Conservation (phyloP, 805 yeast genomes). For the Candida nitratophila region DNA sequence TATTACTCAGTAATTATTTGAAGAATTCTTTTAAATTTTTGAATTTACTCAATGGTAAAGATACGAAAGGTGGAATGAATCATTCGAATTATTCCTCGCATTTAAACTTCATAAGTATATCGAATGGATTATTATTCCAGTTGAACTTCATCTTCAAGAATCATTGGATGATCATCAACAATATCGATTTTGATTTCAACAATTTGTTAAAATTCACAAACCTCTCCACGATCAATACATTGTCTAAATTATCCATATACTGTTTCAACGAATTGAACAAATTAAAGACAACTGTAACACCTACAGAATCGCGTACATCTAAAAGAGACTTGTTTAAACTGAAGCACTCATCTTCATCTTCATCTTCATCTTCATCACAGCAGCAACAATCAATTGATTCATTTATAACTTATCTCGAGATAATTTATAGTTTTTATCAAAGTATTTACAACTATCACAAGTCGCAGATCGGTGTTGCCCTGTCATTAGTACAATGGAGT, state of each 20-base stretch:
- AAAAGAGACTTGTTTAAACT: too few species aligned
- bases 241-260: neutral
- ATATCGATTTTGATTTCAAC: conserved; percentile 1
- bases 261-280: neutral
- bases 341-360: too few species aligned
- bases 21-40: conserved; percentile 14
- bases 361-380: too few species aligned
- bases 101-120: conserved; percentile 9
- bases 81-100: conserved; percentile 1
- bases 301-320: too few species aligned
- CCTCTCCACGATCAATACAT: neutral
- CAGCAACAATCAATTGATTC: neutral
- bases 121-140: conserved; percentile 14
- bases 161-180: conserved; percentile 9
- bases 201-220: neutral
- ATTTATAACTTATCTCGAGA: conserved; percentile 10
- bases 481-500: conserved; percentile 20
- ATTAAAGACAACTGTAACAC: too few species aligned
- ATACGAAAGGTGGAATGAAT: neutral
- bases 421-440: conserved; percentile 18
- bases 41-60: conserved; percentile 5
- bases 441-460: conserved; percentile 18
- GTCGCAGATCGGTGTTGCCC: conserved; percentile 16
- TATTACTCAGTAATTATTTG: conserved; percentile 14
- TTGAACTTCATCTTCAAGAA: conserved; percentile 18